A percentile compares a stretch with the other conserved stretches of the same genome.
Conservation (phyloP, 352 stramenopile species). For the Globisporangium carolinianum region DNA sequence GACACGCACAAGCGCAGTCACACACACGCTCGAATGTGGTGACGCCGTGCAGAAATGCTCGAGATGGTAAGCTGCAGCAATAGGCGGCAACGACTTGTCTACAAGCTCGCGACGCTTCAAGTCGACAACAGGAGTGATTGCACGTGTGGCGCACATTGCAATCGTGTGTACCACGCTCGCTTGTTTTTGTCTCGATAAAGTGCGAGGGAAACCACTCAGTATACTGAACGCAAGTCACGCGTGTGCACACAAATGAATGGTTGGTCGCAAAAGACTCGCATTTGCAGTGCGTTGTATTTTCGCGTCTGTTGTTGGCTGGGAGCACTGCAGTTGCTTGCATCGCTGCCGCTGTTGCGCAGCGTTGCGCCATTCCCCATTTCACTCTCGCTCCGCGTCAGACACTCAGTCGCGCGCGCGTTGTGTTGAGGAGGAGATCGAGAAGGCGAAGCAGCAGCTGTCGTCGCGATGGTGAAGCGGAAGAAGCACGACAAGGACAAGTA, state of each 20-base stretch:
- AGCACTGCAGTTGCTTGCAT: background rate
- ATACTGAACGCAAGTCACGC: background rate
- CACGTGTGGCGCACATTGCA: background rate
- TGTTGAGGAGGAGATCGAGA: too few relatives aligned
- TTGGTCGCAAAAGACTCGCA: background rate
- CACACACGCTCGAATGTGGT: too few relatives aligned
- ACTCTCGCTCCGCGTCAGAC: background rate
- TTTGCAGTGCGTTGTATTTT: too few relatives aligned
- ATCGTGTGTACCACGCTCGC: background rate
- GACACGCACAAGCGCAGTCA: background rate
- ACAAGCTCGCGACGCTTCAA: background rate
- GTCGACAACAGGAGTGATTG: background rate
- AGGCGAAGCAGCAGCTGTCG: background rate
- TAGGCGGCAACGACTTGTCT: too few relatives aligned
- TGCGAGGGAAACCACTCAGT: background rate
- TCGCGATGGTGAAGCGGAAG: slow-evolving; percentile 91
- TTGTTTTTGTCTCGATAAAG: too few relatives aligned
- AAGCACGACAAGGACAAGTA: slow-evolving; percentile 99
- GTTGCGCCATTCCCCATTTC: background rate
- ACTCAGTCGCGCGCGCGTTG: background rate
- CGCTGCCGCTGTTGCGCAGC: background rate
- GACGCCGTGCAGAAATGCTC: background rate
- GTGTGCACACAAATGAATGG: background rate
- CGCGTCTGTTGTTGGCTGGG: too few relatives aligned
- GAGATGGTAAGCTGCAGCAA: background rate